Evolutionary conservation across 805 yeast genomes (phyloP), one percentile per base, ranked within the genome.

Genomic region (Vanderwaltozyma polyspora): DNA sequence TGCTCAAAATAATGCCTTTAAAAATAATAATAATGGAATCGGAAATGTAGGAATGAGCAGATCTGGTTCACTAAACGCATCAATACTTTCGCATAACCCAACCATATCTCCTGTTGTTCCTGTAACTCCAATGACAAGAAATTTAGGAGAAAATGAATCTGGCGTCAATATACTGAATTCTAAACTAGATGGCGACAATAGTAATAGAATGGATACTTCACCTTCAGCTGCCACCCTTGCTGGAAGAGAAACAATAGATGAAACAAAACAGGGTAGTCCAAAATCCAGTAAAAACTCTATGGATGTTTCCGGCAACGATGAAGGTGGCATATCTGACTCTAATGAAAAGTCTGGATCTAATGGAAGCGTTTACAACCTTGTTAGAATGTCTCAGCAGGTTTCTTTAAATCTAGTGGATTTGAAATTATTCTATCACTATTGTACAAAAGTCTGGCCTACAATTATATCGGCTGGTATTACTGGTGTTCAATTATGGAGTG

Each of bases 391-490:
- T 11, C 41, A 46, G 15, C 47, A 54, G 35, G 63, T 57, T 11
- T 57, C 52, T 35, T 60, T 81, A 31, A 81, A 83, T 55, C 64
- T 81, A 70, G 62, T 80, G 22, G 96, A 89, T 56, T 62, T 89
- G 40, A 70, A 79, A 45, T 63, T 89, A 30, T 81, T 89, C 74
- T 81, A 84, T 55, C 94, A 87, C 58, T 89, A 86, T 56, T 78
- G 87, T 6, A 73, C 85, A 0, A 76, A 72, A 26, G 95, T 86
- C 4, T 81, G 94, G 59, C 76, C 76, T 26, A 82, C 96, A 0
- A 83, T 89, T 31, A 80, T 94, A 0, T 85, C 79, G 2, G 93
- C 95, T 1, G 95, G 95, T 2, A 84, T 87, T 23, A 79, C 89
- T 22, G 93, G 80, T 43, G 46, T 53, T 1, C 73, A 79, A 43